Evolutionary conservation across 2,329 filamentous ascomycete genomes (phyloP).

Genomic region (Diaporthe vexans): DNA sequence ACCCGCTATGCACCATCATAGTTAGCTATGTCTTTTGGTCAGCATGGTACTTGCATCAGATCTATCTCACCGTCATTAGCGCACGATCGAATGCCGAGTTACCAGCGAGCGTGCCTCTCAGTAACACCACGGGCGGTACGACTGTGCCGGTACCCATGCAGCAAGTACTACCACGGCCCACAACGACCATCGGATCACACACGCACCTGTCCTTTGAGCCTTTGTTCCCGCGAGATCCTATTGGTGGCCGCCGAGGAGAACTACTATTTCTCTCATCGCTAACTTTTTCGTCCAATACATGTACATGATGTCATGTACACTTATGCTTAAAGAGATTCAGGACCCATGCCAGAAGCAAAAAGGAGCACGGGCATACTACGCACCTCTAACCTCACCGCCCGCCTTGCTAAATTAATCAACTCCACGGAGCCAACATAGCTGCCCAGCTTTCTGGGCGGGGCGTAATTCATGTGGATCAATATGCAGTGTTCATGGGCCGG

Average conservation of each 20-base stretch:
- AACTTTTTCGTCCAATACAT: slow-evolving; percentile 11
- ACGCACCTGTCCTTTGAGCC: neutral
- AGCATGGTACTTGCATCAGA: neutral
- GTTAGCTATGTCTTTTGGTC: neutral
- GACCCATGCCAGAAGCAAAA: slow-evolving; percentile 9
- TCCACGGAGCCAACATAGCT: slow-evolving; percentile 14
- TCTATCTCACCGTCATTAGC: slow-evolving; percentile 9
- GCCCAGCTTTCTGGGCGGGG: slow-evolving; percentile 9
- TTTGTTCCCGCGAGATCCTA: slow-evolving; percentile 9
- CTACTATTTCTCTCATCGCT: neutral
- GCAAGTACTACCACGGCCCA: neutral
- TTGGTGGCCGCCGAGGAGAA: neutral
- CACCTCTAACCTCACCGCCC: slow-evolving; percentile 10
- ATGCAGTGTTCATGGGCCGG: slow-evolving; percentile 13
- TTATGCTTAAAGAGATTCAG: slow-evolving; percentile 21
- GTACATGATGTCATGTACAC: slow-evolving; percentile 13
- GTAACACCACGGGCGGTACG: neutral
- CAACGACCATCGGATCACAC: neutral
- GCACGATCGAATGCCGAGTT: slow-evolving; percentile 28
- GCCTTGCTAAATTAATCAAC: slow-evolving; percentile 25
- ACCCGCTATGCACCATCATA: neutral
- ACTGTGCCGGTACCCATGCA: neutral
- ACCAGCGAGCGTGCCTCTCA: neutral
- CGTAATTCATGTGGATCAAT: slow-evolving; percentile 11
- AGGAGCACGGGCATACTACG: slow-evolving; percentile 4